Conservation (phyloP, 495 filamentous ascomycete species). For the Talaromyces liani region DNA sequence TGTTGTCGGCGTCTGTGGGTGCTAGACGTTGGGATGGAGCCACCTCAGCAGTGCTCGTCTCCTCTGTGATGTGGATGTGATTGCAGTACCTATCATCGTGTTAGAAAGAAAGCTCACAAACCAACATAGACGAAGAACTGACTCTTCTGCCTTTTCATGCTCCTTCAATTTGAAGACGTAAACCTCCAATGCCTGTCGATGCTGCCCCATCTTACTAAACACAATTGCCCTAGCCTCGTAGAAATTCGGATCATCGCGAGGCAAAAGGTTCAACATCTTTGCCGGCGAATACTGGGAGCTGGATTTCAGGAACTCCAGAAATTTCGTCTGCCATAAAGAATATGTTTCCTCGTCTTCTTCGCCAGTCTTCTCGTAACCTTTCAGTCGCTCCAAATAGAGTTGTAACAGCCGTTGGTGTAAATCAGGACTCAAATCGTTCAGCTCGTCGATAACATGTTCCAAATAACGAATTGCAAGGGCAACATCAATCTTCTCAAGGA, state of each 20-base stretch:
- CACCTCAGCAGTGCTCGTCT: constrained; percentile 26
- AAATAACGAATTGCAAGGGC: constrained; percentile 74
- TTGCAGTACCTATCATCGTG: constrained; percentile 69
- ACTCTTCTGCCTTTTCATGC: constrained; percentile 90
- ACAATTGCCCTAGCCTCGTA: constrained; percentile 89
- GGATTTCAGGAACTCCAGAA: constrained; percentile 66
- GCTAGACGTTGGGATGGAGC: constrained; percentile 27
- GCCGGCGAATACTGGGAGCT: constrained; percentile 75
- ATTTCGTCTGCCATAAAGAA: constrained; percentile 49
- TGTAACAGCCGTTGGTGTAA: constrained; percentile 80
- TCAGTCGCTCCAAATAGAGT: constrained; percentile 63
- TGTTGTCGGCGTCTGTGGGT: constrained; percentile 45
- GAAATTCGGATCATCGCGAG: constrained; percentile 74
- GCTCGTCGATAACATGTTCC: constrained; percentile 83
- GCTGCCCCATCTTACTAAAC: constrained; percentile 90
- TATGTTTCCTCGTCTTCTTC: constrained; percentile 36
- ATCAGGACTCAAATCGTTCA: constrained; percentile 75
- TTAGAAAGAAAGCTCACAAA: background rate
- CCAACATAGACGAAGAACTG: constrained; percentile 16
- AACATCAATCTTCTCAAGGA: constrained; percentile 60
- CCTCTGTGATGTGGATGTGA: constrained; percentile 59
- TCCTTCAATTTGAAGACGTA: constrained; percentile 92
- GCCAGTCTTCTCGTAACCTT: constrained; percentile 22
- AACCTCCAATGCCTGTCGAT: constrained; percentile 88
- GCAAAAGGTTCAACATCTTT: constrained; percentile 66